phyloP scores from a whole-genome alignment of 2,329 filamentous ascomycete genomes.

The Tetracladium maxilliforme region DNA sequence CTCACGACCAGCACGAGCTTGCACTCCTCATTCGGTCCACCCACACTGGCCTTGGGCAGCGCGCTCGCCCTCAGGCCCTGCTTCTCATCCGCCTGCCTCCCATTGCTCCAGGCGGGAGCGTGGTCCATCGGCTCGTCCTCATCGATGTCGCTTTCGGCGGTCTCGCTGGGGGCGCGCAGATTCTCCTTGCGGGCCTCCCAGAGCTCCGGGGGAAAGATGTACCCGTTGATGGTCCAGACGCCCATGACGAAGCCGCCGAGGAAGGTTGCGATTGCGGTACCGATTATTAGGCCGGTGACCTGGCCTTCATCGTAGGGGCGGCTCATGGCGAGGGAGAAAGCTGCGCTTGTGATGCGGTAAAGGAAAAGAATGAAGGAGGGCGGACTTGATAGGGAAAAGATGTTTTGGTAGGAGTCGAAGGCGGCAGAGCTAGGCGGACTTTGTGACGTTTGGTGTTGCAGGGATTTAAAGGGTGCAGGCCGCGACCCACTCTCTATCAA shows the following conservation, averaged over 20 bases:
- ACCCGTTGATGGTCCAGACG: too few species aligned
- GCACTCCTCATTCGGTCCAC: conserved; percentile 57
- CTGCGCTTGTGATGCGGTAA: too few species aligned
- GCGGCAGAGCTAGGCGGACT: too few species aligned
- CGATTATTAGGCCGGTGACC: conserved; percentile 42
- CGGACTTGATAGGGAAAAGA: too few species aligned
- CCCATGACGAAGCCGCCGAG: conserved; percentile 72
- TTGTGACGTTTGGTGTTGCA: too few species aligned
- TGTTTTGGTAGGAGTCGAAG: too few species aligned
- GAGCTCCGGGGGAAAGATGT: conserved; percentile 44
- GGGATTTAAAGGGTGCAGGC: too few species aligned
- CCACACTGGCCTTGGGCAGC: conserved; percentile 4
- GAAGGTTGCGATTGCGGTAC: conserved; percentile 60
- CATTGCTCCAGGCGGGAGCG: conserved; percentile 52
- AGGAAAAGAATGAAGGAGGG: too few species aligned
- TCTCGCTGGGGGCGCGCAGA: conserved; percentile 16
- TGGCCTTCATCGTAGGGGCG: neutral
- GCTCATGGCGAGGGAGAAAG: neutral
- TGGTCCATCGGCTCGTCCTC: conserved; percentile 45
- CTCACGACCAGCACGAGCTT: conserved; percentile 87
- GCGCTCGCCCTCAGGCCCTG: conserved; percentile 32
- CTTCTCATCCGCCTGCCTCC: conserved; percentile 38
- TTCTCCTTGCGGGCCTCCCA: conserved; percentile 34
- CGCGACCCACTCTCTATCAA: too few species aligned
- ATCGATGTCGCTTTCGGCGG: conserved; percentile 44